Conservation (phyloP, 345 rosid species). For the Acer negundo region DNA sequence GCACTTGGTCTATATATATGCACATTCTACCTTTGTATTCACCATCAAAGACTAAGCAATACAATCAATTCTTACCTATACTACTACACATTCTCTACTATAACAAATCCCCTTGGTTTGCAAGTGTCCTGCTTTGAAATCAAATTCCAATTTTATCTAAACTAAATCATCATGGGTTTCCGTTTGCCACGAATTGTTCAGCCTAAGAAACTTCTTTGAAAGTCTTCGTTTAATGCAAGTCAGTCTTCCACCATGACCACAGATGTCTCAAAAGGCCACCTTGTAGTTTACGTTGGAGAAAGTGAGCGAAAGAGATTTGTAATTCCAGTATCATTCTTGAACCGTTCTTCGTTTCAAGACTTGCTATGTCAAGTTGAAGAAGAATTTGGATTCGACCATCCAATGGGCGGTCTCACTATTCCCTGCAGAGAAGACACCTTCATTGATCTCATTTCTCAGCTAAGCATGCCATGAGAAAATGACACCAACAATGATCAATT, state of each 20-base stretch:
- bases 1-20: slow-evolving; percentile 1
- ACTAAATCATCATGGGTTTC: slow-evolving; percentile 13
- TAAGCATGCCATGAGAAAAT: slow-evolving; percentile 21
- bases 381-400: slow-evolving; percentile 43
- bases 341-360: slow-evolving; percentile 39
- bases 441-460: slow-evolving; percentile 31
- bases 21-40: neutral
- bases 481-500: too few relatives aligned
- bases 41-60: neutral
- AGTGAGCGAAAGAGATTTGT: slow-evolving; percentile 26
- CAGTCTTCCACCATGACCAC: neutral
- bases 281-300: slow-evolving; percentile 26
- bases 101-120: neutral
- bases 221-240: neutral
- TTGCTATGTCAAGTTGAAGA: slow-evolving; percentile 37
- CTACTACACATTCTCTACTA: slow-evolving; percentile 5
- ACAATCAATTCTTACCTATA: neutral
- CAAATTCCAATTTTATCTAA: neutral
- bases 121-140: slow-evolving; percentile 14
- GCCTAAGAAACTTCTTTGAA: slow-evolving; percentile 9
- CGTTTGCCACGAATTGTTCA: slow-evolving; percentile 8
- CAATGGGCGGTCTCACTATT: slow-evolving; percentile 40
- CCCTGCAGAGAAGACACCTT: slow-evolving; percentile 40
- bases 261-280: slow-evolving; percentile 26
- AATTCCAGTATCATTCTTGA: slow-evolving; percentile 35